Evolutionary conservation across 257 asterid genomes (phyloP).

Genomic region (Solanum habrochaites): DNA sequence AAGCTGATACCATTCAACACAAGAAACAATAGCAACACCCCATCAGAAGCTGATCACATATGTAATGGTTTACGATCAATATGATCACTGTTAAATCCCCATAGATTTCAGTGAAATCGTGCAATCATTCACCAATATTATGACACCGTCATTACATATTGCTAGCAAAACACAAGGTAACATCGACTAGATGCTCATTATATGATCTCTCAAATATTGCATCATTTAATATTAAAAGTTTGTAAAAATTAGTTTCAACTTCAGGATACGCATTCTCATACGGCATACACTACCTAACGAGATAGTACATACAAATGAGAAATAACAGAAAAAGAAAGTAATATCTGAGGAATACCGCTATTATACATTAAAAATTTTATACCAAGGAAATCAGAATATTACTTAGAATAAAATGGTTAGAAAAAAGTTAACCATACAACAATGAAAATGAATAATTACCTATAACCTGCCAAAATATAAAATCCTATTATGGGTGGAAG

Average conservation of each 20-base stretch:
- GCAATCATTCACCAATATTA: background rate
- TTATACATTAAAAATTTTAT: no score
- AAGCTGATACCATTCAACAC: conserved; percentile 29
- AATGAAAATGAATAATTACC: no score
- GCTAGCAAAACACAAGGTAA: background rate
- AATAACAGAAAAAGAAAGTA: no score
- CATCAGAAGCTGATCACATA: background rate
- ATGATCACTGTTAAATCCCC: background rate
- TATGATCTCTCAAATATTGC: background rate
- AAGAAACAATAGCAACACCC: background rate
- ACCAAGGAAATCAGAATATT: no score
- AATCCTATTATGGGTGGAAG: no score
- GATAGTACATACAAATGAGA: no score
- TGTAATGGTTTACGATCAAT: background rate
- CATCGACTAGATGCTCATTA: background rate
- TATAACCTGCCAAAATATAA: no score
- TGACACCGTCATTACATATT: background rate
- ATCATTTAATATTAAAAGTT: background rate
- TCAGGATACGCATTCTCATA: background rate
- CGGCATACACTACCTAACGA: no score
- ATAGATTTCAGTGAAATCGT: background rate
- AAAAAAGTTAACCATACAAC: no score
- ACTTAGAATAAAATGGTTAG: no score
- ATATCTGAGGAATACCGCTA: no score
- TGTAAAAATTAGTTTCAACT: background rate